Base-by-base conservation (phyloP, 2,329 filamentous ascomycete species). In the Beauveria caledonica region DNA sequence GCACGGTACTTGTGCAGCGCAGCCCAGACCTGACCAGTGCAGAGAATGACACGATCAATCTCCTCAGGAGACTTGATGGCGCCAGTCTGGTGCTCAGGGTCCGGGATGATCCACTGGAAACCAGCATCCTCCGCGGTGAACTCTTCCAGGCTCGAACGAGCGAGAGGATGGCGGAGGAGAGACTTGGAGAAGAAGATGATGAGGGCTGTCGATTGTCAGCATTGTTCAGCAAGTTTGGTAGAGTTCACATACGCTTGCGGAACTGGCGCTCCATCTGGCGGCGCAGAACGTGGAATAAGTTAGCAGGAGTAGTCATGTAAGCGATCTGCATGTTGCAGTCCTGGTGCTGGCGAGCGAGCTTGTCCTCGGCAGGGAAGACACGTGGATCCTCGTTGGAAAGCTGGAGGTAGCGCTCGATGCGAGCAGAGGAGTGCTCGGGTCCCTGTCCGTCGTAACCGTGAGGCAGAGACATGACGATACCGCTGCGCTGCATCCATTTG, bases 321-420 rank as follows among this genome's bases (percentile, higher is more conserved):
- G 87, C 92, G 73, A 99, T 89, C 79, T 99, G 94, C 86, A 99
- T 96, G 80, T 99, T 99, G 83, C 92, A 96, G 78, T 99, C 94
- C 79, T 99, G 94, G 80, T 99, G 94, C 77, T 97, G 94, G 68
- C 94, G 91, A 60, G 95, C 87, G 63, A 97, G 85, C 81, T 94
- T 97, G 66, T 96, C 92, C 36, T 84, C 80, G 1, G 86, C 82
- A 58, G 94, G 94, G 86, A 92, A 99, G 69, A 94, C 84, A 65
- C 94, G 90, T 60, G 94, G 92, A 72, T 99, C 94, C 75, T 99
- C 94, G 77, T 97, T 97, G 78, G 89, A 94, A 63, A 99, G 86
- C 77, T 97, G 94, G 65, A 99, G 83, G 78, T 96, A 99, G 70
- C 94, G 89, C 80, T 99, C 94, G 77, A 99, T 89, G 74, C 94